A percentile compares a stretch with the other conserved stretches of the same genome.
These are phyloP conservation scores for Agastache rugosa DNA, from an alignment of 257 asterid species.

Conservation along the genomic window DNA sequence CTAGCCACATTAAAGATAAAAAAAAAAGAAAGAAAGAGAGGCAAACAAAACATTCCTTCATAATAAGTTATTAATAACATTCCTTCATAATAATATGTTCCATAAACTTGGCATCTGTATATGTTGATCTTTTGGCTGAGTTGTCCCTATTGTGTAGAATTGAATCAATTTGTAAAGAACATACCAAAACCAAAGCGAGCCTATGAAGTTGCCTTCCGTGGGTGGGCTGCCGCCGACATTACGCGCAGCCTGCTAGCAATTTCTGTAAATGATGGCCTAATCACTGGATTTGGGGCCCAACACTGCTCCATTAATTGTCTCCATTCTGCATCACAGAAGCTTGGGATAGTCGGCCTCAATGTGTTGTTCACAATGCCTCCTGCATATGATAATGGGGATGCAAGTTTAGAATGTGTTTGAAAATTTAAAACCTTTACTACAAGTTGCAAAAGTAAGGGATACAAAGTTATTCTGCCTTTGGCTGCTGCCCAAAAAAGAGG, in stretches of 20 bases:
- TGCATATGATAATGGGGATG: slow-evolving; percentile 32
- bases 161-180: slow-evolving; percentile 38
- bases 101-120: slow-evolving; percentile 17
- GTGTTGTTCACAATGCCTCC: slow-evolving; percentile 97
- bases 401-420: background rate
- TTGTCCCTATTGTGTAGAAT: slow-evolving; percentile 35
- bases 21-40: too few species aligned
- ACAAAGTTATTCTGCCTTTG: background rate
- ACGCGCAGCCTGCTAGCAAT: slow-evolving; percentile 76
- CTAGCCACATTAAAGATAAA: background rate
- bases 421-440: background rate
- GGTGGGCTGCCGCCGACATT: slow-evolving; percentile 66
- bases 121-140: background rate
- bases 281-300: slow-evolving; percentile 88
- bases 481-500: background rate
- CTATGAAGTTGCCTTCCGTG: slow-evolving; percentile 48
- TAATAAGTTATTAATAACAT: too few species aligned
- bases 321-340: slow-evolving; percentile 91
- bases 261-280: slow-evolving; percentile 84
- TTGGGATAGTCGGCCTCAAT: slow-evolving; percentile 87
- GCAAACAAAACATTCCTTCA: background rate
- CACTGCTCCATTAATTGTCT: slow-evolving; percentile 85
- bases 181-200: slow-evolving; percentile 5
- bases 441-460: background rate
- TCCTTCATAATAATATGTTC: background rate